Base-by-base conservation (phyloP, 352 stramenopile species). In the Pythium brachiatum region DNA sequence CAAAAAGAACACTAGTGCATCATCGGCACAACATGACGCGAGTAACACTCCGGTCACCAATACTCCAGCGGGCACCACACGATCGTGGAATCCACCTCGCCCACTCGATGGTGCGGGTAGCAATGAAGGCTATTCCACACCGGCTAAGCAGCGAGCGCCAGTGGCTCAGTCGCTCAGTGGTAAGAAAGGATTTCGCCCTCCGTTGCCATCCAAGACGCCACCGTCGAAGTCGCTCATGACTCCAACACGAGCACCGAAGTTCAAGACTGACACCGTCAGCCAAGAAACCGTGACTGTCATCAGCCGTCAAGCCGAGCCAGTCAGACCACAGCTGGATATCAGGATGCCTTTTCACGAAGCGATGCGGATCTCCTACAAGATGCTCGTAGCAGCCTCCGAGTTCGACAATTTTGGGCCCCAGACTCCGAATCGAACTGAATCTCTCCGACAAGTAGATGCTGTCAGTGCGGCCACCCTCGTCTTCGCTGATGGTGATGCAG, bases 311-410 rank as follows among this genome's bases (percentile, higher is more conserved):
- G 7, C 1, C 25, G n/a, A 38, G 26, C 7, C 8, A 38, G 9
- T 8, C 12, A 13, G 15, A 51, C 9, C 21, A 16, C 48, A 25
- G n/a, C 44, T 48, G 23, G 13, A 31, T 12, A 13, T 58, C 51
- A 20, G 15, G 51, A 70, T 76, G 36, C 64, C 25, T 9, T 69
- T 69, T 15, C 23, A 32, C 36, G 77, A 89, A 70, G 65, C 68
- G 4, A 83, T 89, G 71, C 76, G 74, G 25, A 76, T 85, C 23
- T 83, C 78, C 25, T 73, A 73, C 41, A 63, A 61, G 25, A 56
- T 59, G 15, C 62, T 80, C 7, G 20, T 62, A 15, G 41, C 23
- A n/a, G 60, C 27, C 59, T 71, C 53, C 20, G 46, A 9, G 4
- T 31, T 29, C 31, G 41, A 51, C 38, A 55, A 46, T n/a, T 1